Percentiles rank a stretch among this genome's conserved stretches.
phyloP scores from a whole-genome alignment of 208 protist genomes.

The Tritrichomonas foetus region DNA sequence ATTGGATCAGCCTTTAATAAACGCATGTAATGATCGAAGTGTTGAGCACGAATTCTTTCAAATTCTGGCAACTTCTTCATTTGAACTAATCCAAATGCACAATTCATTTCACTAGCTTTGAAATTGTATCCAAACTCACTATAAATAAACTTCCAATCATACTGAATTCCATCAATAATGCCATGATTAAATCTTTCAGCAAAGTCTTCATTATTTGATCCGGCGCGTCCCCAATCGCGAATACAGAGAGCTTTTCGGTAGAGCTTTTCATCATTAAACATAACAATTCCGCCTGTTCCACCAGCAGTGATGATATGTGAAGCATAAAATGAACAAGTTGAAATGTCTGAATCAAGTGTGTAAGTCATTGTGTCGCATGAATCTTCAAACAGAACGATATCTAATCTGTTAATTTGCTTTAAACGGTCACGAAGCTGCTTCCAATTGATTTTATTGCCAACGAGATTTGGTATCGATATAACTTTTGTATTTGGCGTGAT shows the following conservation, averaged over 20 bases:
- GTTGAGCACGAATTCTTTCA: background rate
- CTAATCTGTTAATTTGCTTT: background rate
- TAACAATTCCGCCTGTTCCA: constrained; percentile 53
- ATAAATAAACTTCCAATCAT: constrained; percentile 56
- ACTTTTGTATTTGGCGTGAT: constrained; percentile 47
- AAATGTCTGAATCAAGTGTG: constrained; percentile 43
- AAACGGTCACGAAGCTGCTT: constrained; percentile 36
- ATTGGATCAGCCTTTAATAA: background rate
- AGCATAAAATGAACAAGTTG: constrained; percentile 48
- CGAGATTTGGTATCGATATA: constrained; percentile 50
- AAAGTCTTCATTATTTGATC: constrained; percentile 49
- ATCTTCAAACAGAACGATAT: constrained; percentile 52
- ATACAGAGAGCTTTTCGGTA: constrained; percentile 13
- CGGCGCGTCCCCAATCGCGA: constrained; percentile 52
- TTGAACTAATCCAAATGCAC: constrained; percentile 52
- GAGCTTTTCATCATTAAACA: constrained; percentile 44
- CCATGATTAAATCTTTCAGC: constrained; percentile 47
- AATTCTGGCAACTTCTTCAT: constrained; percentile 36
- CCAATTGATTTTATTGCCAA: constrained; percentile 52
- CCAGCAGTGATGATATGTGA: constrained; percentile 52
- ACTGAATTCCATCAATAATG: constrained; percentile 48
- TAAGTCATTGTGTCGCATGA: constrained; percentile 50
- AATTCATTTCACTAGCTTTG: constrained; percentile 52
- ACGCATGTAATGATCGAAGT: constrained; percentile 40
- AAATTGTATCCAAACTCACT: constrained; percentile 53